phyloP scores from a whole-genome alignment of 1,139 yeast species.

The Blastobotrys petasosporus region DNA sequence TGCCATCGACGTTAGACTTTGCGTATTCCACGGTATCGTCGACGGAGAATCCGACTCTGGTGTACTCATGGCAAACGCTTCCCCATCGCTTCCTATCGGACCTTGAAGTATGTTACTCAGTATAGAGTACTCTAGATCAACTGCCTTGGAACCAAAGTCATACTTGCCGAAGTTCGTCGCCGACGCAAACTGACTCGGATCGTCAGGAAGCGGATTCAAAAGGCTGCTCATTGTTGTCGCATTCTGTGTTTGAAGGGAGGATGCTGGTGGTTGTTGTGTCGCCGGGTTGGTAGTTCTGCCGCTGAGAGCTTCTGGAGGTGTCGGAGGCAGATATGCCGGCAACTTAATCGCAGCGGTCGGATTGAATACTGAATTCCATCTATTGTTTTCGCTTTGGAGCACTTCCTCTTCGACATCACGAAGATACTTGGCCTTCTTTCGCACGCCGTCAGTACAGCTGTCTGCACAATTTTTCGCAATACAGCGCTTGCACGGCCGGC shows the following conservation, averaged over 20 bases:
- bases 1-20: background rate
- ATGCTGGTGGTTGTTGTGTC: background rate
- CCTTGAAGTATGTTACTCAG: constrained; percentile 56
- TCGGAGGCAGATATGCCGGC: constrained; percentile 14
- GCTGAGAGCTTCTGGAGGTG: constrained; percentile 12
- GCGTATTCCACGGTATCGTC: constrained; percentile 1
- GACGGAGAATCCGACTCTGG: constrained; percentile 11
- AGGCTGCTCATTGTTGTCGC: background rate
- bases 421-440: constrained; percentile 77
- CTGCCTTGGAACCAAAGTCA: constrained; percentile 65
- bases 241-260: background rate
- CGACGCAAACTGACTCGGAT: background rate
- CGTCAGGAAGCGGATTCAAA: no score
- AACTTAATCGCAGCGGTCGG: constrained; percentile 14
- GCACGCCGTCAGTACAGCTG: constrained; percentile 80
- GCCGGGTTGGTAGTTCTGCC: background rate
- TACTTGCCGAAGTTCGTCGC: constrained; percentile 12
- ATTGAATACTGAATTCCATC: constrained; percentile 4
- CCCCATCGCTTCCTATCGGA: constrained; percentile 9
- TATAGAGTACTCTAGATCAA: constrained; percentile 73
- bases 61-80: constrained; percentile 6
- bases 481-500: constrained; percentile 78
- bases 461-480: constrained; percentile 58
- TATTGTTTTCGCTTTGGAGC: background rate
- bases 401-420: constrained; percentile 21